phyloP scores from a whole-genome alignment of 768 basidiomycete species.

The Termitomyces sp. region DNA sequence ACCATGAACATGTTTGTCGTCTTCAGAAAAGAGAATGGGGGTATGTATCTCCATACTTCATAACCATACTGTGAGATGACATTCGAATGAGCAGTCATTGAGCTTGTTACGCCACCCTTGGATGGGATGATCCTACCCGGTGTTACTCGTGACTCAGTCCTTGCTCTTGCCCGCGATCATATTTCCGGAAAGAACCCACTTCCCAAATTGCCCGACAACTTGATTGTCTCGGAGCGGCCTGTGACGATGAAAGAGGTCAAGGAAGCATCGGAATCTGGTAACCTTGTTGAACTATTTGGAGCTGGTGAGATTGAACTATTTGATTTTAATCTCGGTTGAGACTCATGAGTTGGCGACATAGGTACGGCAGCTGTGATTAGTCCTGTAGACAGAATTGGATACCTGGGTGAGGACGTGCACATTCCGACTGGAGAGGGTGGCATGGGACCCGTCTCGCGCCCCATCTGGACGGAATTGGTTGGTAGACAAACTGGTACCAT shows the following conservation, averaged over 20 bases:
- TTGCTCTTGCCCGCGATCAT: conserved; percentile 69
- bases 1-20: conserved; percentile 93
- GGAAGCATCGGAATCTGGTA: conserved; percentile 53
- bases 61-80: conserved; percentile 12
- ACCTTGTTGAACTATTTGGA: conserved; percentile 79
- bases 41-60: conserved; percentile 28
- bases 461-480: conserved; percentile 69
- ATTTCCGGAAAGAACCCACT: conserved; percentile 43
- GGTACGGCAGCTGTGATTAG: conserved; percentile 81
- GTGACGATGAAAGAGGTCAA: conserved; percentile 79
- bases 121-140: conserved; percentile 93
- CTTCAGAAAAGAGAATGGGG: conserved; percentile 67
- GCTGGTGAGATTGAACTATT: conserved; percentile 44
- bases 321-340: neutral
- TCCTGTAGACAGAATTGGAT: conserved; percentile 72
- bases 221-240: conserved; percentile 64
- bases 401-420: conserved; percentile 57
- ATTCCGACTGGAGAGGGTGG: conserved; percentile 70
- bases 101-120: conserved; percentile 85
- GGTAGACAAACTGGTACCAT: conserved; percentile 81
- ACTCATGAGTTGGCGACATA: conserved; percentile 2
- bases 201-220: conserved; percentile 49
- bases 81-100: conserved; percentile 47
- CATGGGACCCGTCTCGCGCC: conserved; percentile 76
- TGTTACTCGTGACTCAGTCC: conserved; percentile 84